Base-by-base conservation (phyloP, 2,329 filamentous ascomycete species). In the Neofusicoccum sp. region DNA sequence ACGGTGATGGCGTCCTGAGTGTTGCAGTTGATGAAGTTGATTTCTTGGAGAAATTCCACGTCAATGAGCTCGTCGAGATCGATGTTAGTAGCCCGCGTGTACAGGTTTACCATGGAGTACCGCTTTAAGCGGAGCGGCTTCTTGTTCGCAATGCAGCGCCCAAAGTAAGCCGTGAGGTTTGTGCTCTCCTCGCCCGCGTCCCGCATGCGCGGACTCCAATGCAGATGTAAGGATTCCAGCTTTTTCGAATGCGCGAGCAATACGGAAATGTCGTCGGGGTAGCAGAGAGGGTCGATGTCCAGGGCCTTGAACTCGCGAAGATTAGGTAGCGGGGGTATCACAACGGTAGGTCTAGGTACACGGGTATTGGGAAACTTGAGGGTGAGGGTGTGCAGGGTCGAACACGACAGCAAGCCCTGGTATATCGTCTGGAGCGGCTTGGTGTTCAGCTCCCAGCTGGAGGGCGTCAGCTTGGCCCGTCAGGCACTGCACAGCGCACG, bases 121-220 rank as follows among this genome's bases (percentile, higher is more conserved):
- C 82, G 83, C 66, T 79, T 83, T 0, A 87, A 54, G 0, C 73
- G 71, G 3, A 87, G 67, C 1, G 73, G 74, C 59, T 82, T 77
- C 52, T 79, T 80, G 1, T 79, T 77, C 3, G 80, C 74, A 28
- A 83, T 72, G 65, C 81, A 83, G 58, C 82, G 84, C 22, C 84
- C 83, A 66, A 88, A 88, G 65, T 85, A 84, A 16, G 81, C 77
- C 61, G 81, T 76, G 4, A 87, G 71, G 49, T 78, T 81, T 29
- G 87, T 79, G 50, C 83, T 85, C 5, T 84, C 81, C 68, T 88
- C 86, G 45, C 84, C 83, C 37, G 76, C 79, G 39, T 83, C 80
- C 29, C 85, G 79, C 84, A 89, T 88, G 1, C 86, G 83, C 3
- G 85, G 84, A 33, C 80, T 85, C 80, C 85, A 89, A 68, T 88